A percentile compares a stretch with the other conserved stretches of the same genome.
These are phyloP conservation scores for Begonia masoniana DNA, from an alignment of 306 rosid species.

Conservation along the genomic window DNA sequence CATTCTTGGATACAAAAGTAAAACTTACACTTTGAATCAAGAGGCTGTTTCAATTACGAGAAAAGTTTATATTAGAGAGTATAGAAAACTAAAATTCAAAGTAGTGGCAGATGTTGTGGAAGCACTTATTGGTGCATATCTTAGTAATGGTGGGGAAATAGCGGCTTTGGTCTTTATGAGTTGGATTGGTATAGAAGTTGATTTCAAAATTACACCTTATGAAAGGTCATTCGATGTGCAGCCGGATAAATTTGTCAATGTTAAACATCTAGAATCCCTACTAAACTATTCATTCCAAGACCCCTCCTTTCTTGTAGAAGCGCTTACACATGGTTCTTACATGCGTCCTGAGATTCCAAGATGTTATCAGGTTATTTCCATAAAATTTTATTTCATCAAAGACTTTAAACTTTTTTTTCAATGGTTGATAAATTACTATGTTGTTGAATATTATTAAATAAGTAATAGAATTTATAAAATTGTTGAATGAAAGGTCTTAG, in stretches of 20 bases:
- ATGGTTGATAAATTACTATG: no score
- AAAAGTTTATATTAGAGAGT: conserved; percentile 25
- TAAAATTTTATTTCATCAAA: background rate
- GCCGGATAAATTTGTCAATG: conserved; percentile 33
- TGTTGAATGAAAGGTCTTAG: background rate
- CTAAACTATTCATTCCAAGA: conserved; percentile 52
- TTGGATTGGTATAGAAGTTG: conserved; percentile 60
- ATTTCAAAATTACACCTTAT: conserved; percentile 24
- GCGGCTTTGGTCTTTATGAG: conserved; percentile 56
- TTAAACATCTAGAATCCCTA: conserved; percentile 29
- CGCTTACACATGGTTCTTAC: conserved; percentile 90
- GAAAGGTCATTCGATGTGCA: conserved; percentile 25
- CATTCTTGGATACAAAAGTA: conserved; percentile 43
- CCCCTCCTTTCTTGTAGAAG: conserved; percentile 57
- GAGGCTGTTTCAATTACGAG: conserved; percentile 11
- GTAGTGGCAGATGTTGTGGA: conserved; percentile 77
- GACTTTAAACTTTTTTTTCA: background rate
- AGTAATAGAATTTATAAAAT: no score
- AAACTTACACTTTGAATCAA: conserved; percentile 15
- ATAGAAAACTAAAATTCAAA: conserved; percentile 39
- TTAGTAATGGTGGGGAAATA: conserved; percentile 59
- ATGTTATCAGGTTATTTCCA: conserved; percentile 62
- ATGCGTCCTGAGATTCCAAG: conserved; percentile 75
- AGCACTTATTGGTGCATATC: conserved; percentile 84
- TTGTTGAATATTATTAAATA: no score